Base-by-base conservation (phyloP, 352 stramenopile genomes). In the Elongisporangium prolatum region DNA sequence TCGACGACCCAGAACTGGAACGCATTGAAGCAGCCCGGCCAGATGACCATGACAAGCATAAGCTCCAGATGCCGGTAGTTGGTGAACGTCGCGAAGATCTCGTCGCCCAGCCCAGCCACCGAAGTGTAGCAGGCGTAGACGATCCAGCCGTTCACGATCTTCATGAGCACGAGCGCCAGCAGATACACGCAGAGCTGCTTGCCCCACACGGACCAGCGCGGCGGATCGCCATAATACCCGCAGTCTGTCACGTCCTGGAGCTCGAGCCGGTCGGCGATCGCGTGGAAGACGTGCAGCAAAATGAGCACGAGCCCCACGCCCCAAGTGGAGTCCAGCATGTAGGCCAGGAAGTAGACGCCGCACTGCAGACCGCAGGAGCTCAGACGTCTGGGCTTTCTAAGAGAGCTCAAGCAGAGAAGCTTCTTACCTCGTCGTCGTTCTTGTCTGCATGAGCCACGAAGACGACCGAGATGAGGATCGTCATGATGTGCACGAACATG, bases 1-100 rank as follows among this genome's bases (percentile, higher is more conserved):
- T 88, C 77, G 3, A 88, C 60, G 54, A 90, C 77, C 81, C 84
- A 93, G 60, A 93, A 91, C 57, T 91, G 84, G 37, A 84, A 68
- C 22, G 81, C 66, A 54, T 90, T 93, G 56, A 61, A 81, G 51
- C 75, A 78, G 18, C 81, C 81, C 10, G 81, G 81, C 21, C 88
- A 65, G 49, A 91, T 65, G 25, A 93, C 80, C 84, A 91, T 93
- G 40, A 91, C 80, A 34, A 93, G 61, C 37, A 88, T 69, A 2
- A 91, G 61, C 56, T 93, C 81, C 20, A 90, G 60, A 57, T 91
- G 80, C 40, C 84, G 75, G 48, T 93, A 74, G 50, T 77, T 40
- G 17, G 58, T 57, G 52, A 91, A 93, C 17, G 65, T 57, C 8
- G 65, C 61, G 49, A 92, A 92, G 22, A 89, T 57, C 2, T 52